Percentiles rank a stretch among this genome's conserved stretches.
Evolutionary conservation across 345 rosid genomes (phyloP).

Genomic region (Dipteronia dyeriana): DNA sequence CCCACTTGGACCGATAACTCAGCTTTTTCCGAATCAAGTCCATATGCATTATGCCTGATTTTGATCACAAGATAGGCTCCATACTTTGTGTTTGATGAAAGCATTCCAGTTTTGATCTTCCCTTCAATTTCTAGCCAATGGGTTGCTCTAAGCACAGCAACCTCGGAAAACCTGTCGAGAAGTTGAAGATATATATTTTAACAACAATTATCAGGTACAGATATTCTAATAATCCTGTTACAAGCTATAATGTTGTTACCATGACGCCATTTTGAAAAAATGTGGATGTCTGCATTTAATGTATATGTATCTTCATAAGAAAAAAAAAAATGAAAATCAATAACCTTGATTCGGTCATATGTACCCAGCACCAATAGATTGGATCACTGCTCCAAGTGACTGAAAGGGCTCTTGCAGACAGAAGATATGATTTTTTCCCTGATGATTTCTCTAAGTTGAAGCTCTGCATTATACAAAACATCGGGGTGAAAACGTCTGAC

Average conservation of each 20-base stretch:
- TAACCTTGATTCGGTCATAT: constrained; percentile 56
- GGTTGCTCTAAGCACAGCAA: constrained; percentile 39
- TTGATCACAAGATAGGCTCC: constrained; percentile 42
- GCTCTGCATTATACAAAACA: constrained; percentile 35
- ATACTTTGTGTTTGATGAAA: constrained; percentile 40
- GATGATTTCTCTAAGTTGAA: constrained; percentile 57
- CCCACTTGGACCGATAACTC: constrained; percentile 32
- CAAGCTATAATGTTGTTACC: too few relatives aligned
- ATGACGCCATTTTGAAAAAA: background rate
- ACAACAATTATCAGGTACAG: too few relatives aligned
- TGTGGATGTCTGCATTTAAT: background rate
- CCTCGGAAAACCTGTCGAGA: constrained; percentile 39
- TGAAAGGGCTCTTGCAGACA: constrained; percentile 71
- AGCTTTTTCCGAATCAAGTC: constrained; percentile 37
- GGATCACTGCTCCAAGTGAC: constrained; percentile 54
- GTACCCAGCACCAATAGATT: constrained; percentile 58
- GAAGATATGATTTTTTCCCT: constrained; percentile 47
- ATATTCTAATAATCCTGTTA: too few relatives aligned
- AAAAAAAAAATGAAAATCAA: background rate
- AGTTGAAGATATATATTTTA: background rate
- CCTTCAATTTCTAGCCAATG: constrained; percentile 45
- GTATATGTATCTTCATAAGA: too few relatives aligned
- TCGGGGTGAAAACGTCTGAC: background rate
- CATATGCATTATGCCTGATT: constrained; percentile 29
- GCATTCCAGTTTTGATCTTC: constrained; percentile 25